Base-by-base conservation (phyloP, 2,329 filamentous ascomycete genomes). In the Triangularia verruculosa region DNA sequence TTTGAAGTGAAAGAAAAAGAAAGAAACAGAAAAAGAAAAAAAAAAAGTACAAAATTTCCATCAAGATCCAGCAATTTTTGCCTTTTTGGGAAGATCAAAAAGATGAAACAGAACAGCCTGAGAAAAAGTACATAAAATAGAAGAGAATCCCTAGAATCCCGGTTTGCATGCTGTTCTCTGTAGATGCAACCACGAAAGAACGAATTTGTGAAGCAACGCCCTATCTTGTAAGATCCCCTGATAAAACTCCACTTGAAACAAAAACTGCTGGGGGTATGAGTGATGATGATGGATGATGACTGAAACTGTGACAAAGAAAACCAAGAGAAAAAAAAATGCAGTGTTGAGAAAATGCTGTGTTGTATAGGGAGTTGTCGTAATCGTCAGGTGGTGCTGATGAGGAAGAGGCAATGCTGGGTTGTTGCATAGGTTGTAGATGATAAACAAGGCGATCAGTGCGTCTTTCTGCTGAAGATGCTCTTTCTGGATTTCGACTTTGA, bases 401-500 rank as follows among this genome's bases (percentile, higher is more conserved):
- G 30, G 30, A 32, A 57, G 64, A 17, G 28, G 51, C 11, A 17
- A 59, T 20, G n/a, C 28, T 17, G 20, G 51, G 20, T 51, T 34
- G 17, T 28, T 17, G 63, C 34, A 62, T 52, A 27, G 59, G 61
- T 58, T 30, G 30, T 22, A 34, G 56, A 17, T 52, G 57, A 5
- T 27, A 8, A n/a, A 47, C 57, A 20, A 12, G n/a, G 47, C 67
- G 63, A 64, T 61, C 34, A 61, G 47, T 69, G 64, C 22, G 61
- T 67, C 60, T 72, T 74, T 54, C 70, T 70, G 64, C 88, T 83
- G 76, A 94, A 94, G 71, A 94, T 88, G 66, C 65, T 68, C 39
- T 85, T 86, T 70, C 91, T 83, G 57, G 89, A 87, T 67, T 89
- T 87, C 27, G 90, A 92, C 78, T 93, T 94, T 77, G 89, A 91